phyloP scores from a whole-genome alignment of 345 rosid species.

The Diplotaxis tenuifolia region DNA sequence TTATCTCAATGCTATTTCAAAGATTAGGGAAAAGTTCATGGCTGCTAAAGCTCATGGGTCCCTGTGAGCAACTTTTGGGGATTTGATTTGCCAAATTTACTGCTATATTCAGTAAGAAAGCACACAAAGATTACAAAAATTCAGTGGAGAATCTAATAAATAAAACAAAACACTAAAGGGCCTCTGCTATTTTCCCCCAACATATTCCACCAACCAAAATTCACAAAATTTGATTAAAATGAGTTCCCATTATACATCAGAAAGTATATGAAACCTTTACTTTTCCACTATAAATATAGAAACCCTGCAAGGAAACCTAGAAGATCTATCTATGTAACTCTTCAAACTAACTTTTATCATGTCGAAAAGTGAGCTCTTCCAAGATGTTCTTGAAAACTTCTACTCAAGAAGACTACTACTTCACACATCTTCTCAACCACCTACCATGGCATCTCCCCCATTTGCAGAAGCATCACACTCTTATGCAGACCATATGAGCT shows the following conservation, averaged over 20 bases:
- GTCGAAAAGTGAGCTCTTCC: constrained; percentile 31
- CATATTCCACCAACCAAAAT: background rate
- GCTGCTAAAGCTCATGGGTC: constrained; percentile 40
- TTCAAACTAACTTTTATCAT: constrained; percentile 26
- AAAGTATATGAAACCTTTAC: constrained; percentile 27
- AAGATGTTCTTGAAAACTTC: constrained; percentile 20
- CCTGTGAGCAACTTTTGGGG: constrained; percentile 30
- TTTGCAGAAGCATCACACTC: constrained; percentile 38
- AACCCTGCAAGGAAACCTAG: constrained; percentile 19
- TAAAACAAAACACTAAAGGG: constrained; percentile 5
- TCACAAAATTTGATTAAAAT: constrained; percentile 8
- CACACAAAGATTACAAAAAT: constrained; percentile 29
- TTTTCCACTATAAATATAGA: constrained; percentile 26
- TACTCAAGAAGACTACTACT: constrained; percentile 34
- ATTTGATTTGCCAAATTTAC: constrained; percentile 37
- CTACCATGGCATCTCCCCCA: constrained; percentile 41
- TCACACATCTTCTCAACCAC: constrained; percentile 23
- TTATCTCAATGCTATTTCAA: constrained; percentile 16
- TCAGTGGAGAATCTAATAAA: constrained; percentile 49
- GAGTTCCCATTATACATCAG: background rate
- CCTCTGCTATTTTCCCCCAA: background rate
- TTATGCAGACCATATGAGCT: constrained; percentile 40
- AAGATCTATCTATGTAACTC: constrained; percentile 19
- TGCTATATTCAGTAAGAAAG: constrained; percentile 5
- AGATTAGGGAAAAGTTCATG: constrained; percentile 19